A percentile compares a stretch with the other conserved stretches of the same genome.
Conservation (phyloP, 192 early-diverging fungal genomes). For the Coemansia sp. region DNA sequence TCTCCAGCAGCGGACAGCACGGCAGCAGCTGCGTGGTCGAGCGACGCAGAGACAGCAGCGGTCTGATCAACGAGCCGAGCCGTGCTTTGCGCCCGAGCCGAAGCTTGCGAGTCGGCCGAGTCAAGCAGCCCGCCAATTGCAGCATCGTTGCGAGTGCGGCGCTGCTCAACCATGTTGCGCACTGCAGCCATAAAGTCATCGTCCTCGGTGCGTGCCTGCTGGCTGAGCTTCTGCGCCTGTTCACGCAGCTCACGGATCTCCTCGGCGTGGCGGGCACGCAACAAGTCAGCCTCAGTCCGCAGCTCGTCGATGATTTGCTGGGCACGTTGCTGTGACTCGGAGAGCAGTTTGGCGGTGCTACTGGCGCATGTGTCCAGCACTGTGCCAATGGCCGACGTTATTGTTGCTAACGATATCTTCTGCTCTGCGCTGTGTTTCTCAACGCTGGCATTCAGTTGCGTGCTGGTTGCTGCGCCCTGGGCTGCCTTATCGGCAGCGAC, state of each 20-base stretch:
- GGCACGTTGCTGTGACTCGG: slow-evolving; percentile 1
- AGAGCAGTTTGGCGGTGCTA: not conserved
- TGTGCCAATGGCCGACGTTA: not conserved
- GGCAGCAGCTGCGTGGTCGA: not conserved
- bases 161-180: slow-evolving; percentile 12
- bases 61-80: not conserved
- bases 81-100: not conserved
- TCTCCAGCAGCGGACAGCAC: not conserved
- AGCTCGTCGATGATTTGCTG: slow-evolving; percentile 8
- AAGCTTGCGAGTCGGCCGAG: not conserved
- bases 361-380: not conserved
- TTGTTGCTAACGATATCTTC: not conserved
- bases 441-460: not conserved
- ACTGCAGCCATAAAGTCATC: slow-evolving; percentile 19
- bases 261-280: slow-evolving; percentile 12
- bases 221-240: slow-evolving; percentile 25
- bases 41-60: not conserved
- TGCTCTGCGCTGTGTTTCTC: not conserved
- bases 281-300: not conserved
- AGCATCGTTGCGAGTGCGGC: slow-evolving; percentile 12
- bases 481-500: not conserved
- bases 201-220: slow-evolving; percentile 17
- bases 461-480: too few species aligned
- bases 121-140: not conserved
- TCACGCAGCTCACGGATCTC: slow-evolving; percentile 16